Conservation (phyloP, 306 rosid species). For the Vachellia collinsii region DNA sequence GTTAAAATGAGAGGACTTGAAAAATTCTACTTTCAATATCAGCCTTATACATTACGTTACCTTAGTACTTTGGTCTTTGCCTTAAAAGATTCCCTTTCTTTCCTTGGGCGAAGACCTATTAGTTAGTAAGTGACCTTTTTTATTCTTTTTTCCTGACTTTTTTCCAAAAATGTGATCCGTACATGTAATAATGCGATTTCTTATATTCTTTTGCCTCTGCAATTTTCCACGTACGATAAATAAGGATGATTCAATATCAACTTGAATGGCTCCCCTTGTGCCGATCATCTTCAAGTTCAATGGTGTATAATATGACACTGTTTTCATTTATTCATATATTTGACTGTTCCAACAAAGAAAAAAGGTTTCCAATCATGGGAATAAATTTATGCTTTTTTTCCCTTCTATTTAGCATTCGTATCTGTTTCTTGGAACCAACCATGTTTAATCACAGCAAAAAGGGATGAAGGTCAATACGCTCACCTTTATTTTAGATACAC, state of each 20-base stretch:
- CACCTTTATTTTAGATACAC: too few species aligned
- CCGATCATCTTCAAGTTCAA: not conserved
- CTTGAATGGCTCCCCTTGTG: not conserved
- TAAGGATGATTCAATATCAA: not conserved
- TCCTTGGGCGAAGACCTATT: not conserved
- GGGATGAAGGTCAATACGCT: not conserved
- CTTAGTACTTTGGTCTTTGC: not conserved
- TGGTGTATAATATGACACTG: not conserved
- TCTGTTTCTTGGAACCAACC: not conserved
- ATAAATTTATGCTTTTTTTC: not conserved
- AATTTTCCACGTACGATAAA: not conserved
- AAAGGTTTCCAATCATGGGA: not conserved
- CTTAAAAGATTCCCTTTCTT: not conserved
- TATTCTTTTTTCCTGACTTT: not conserved
- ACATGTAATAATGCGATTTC: not conserved
- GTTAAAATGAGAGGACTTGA: not conserved
- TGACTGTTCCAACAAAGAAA: not conserved
- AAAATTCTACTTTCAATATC: not conserved
- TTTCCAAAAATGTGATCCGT: not conserved
- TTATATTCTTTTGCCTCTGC: not conserved
- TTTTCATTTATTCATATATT: not conserved
- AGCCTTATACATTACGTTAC: not conserved
- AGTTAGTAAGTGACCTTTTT: not conserved
- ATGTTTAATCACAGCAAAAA: not conserved
- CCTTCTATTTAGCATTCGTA: not conserved